Evolutionary conservation across 768 basidiomycete genomes (phyloP), one percentile per base, ranked within the genome.

Genomic region (Leccinum fibrillosum): DNA sequence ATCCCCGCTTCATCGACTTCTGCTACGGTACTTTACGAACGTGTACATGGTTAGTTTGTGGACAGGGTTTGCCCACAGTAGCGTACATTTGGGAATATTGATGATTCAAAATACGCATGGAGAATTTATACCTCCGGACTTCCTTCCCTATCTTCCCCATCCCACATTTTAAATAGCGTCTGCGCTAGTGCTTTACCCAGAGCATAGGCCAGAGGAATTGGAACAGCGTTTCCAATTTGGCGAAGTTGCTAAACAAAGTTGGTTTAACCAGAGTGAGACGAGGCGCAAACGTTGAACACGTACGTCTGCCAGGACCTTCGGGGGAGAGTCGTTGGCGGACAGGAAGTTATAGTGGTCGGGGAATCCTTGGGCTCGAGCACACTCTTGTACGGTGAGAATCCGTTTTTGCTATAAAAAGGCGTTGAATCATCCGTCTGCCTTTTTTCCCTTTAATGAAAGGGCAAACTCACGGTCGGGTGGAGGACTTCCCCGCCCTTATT

Each of bases 171-270:
- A 19, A 81, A 58, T 39, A 85, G 61, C 0, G 81, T 79, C 51
- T 76, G 76, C 1, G 78, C 74, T 2, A 82, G 65, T 7, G 74
- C 72, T 51, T 71, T 74, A 7, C 86, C 87, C 2, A 90, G 75
- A 3, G 87, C 86, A 10, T 80, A 73, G 4, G 86, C 87, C 23
- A 91, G 76, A 3, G 86, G 85, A 8, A 89, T 78, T 3, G 89
- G 88, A 7, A 90, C 89, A 2, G 89, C 90, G 65, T 92, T 92
- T 0, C 90, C 90, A 48, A 92, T 90, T 61, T 91, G 90, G 51
- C 81, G 76, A 56, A 85, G 76, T 84, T 87, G 86, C 90, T 92
- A 60, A 23, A 59, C 35, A 53, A 25, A 8, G 35, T 58, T 35
- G 39, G 19, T 5, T 21, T 48, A 58, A 60, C 51, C 15, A 32